Conservation (phyloP, 495 filamentous ascomycete species). For the Podospora tetraspora region DNA sequence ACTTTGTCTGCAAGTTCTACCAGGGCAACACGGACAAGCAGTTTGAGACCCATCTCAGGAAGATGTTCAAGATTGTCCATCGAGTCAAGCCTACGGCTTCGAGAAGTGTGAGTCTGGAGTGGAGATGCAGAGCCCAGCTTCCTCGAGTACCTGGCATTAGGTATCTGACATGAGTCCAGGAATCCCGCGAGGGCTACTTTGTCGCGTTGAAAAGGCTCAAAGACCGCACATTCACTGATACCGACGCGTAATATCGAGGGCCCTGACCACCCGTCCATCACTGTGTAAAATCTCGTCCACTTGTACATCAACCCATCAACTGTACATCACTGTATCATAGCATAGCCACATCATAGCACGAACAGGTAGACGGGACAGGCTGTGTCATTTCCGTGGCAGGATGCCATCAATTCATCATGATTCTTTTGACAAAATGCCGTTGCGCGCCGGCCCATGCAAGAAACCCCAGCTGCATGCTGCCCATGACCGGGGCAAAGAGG, state of each 20-base stretch:
- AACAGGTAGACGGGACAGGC: neutral
- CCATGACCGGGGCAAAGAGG: conserved; percentile 10
- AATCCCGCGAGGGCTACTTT: conserved; percentile 86
- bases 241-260: conserved; percentile 1
- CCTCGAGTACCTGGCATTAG: neutral
- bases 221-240: conserved; percentile 32
- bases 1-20: conserved; percentile 98
- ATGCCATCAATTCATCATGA: conserved; percentile 14
- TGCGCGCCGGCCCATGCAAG: conserved; percentile 14
- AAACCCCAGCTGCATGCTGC: conserved; percentile 3
- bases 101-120: conserved; percentile 58
- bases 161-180: conserved; percentile 46
- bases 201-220: conserved; percentile 62
- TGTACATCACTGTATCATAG: conserved; percentile 10
- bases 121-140: neutral
- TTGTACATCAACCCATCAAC: neutral
- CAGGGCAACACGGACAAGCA: conserved; percentile 78
- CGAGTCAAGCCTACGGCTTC: conserved; percentile 88
- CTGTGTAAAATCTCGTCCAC: neutral
- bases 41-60: conserved; percentile 64
- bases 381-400: conserved; percentile 3
- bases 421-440: conserved; percentile 15
- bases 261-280: neutral
- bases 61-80: conserved; percentile 71
- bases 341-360: neutral